Evolutionary conservation across 441 rosid genomes (phyloP), one percentile per base, ranked within the genome.

Genomic region (Gossypium gossypioides): DNA sequence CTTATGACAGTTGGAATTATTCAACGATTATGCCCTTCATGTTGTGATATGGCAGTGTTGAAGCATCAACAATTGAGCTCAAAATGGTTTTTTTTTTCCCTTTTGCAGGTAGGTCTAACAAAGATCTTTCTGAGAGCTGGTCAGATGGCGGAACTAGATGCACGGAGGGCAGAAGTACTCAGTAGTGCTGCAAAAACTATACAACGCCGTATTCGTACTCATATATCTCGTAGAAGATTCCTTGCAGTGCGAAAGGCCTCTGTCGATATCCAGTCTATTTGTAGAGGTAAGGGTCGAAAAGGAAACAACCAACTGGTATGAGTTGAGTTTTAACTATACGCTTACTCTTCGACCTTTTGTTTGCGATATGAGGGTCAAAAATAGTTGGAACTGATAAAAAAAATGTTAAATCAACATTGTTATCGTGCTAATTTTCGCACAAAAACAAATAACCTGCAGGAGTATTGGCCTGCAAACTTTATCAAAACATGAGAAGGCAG

Each of bases 131-230:
- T 95, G 73, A 88, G 99, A 81, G 99, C 97, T 6, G 99, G 99
- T 74, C 99, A 95, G 84, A 95, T 95, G 98, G 98, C 99, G 60
- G 99, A 92, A 82, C 80, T 95, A 68, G 99, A 95, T 76, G 91
- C 97, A 75, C 78, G 89, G 72, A 91, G 99, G 71, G 79, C 98
- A 51, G 91, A 86, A 84, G 90, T 95, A 12, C 91, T 95, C 76
- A 89, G 83, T 74, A 79, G 9, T 58, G 99, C 99, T 52, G 99
- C 99, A 3, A 92, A 86, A 84, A 83, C 79, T 9, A 87, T 95
- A 74, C 99, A 95, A 77, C 75, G 97, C 22, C 90, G 93, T 1
- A 73, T 92, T 65, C 80, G 86, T 50, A 95, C 99, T 72, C 92
- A 95, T 74, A 76, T 75, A 22, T 87, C 98, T 77, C 89, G 84